These are phyloP conservation scores for Populus hybrid DNA, from an alignment of 441 rosid genomes.

Conservation along the genomic window DNA sequence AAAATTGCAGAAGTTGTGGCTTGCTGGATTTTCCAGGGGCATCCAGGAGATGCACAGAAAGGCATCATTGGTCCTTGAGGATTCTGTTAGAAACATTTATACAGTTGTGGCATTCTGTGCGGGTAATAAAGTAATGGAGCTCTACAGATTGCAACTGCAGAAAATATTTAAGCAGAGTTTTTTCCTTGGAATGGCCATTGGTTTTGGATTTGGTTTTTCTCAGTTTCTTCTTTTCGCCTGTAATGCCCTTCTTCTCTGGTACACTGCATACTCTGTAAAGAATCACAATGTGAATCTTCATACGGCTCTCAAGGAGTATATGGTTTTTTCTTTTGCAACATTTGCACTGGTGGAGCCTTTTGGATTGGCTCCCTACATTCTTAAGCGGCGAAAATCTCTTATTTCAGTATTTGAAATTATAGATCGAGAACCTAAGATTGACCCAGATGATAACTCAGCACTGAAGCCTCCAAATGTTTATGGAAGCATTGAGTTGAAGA, in stretches of 20 bases:
- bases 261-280: conserved; percentile 66
- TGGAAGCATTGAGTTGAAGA: too few relatives aligned
- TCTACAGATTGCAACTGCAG: conserved; percentile 77
- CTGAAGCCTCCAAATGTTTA: too few relatives aligned
- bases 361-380: conserved; percentile 98
- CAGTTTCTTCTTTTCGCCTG: conserved; percentile 99
- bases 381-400: conserved; percentile 91
- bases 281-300: conserved; percentile 46
- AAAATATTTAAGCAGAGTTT: conserved; percentile 80
- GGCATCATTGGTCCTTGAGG: conserved; percentile 98
- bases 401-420: conserved; percentile 95
- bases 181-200: conserved; percentile 87
- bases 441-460: too few relatives aligned
- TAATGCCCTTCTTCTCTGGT: conserved; percentile 97
- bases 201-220: conserved; percentile 95
- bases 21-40: conserved; percentile 97
- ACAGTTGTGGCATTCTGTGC: conserved; percentile 99
- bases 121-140: conserved; percentile 99
- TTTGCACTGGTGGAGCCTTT: conserved; percentile 99
- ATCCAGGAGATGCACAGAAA: conserved; percentile 99
- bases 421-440: too few relatives aligned
- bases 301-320: conserved; percentile 90
- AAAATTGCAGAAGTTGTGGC: conserved; percentile 91
- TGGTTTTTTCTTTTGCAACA: conserved; percentile 98
- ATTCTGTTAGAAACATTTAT: conserved; percentile 96